phyloP scores from a whole-genome alignment of 305 asterid species.

The Rubia tinctorum region DNA sequence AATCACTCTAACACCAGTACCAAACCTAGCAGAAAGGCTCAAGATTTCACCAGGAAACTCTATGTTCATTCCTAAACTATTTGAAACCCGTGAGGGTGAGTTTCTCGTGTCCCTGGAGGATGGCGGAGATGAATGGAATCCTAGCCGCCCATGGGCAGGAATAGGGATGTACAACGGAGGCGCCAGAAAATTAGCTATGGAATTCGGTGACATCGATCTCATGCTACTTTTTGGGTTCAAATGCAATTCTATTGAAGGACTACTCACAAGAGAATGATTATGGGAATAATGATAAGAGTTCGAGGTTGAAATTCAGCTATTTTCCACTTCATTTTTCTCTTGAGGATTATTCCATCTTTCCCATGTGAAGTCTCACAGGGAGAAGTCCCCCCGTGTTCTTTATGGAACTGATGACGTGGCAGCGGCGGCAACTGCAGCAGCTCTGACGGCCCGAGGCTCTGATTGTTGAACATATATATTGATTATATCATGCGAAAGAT shows the following conservation, averaged over 20 bases:
- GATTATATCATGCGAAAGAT: no score
- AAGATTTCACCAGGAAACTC: constrained; percentile 22
- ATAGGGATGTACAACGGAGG: constrained; percentile 50
- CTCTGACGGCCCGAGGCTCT: constrained; percentile 73
- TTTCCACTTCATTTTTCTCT: constrained; percentile 14
- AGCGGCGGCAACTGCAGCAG: constrained; percentile 83
- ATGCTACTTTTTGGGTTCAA: constrained; percentile 60
- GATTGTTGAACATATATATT: no score
- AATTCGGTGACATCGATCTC: constrained; percentile 65
- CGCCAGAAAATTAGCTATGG: constrained; percentile 51
- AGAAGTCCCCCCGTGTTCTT: constrained; percentile 38
- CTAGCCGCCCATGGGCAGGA: constrained; percentile 37
- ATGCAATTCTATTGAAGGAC: constrained; percentile 54
- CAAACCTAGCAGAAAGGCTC: constrained; percentile 14
- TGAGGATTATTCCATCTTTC: constrained; percentile 33
- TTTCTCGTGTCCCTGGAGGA: constrained; percentile 50
- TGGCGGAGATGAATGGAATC: constrained; percentile 43
- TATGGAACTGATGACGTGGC: constrained; percentile 59
- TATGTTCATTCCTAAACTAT: constrained; percentile 28
- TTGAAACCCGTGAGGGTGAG: constrained; percentile 55
- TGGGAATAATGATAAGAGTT: constrained; percentile 28
- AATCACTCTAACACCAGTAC: constrained; percentile 20
- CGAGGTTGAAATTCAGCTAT: constrained; percentile 31
- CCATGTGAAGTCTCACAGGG: constrained; percentile 56
- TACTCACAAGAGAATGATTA: constrained; percentile 41